Conservation (phyloP, 805 yeast species). For the Teunomyces barrocoloradensis region DNA sequence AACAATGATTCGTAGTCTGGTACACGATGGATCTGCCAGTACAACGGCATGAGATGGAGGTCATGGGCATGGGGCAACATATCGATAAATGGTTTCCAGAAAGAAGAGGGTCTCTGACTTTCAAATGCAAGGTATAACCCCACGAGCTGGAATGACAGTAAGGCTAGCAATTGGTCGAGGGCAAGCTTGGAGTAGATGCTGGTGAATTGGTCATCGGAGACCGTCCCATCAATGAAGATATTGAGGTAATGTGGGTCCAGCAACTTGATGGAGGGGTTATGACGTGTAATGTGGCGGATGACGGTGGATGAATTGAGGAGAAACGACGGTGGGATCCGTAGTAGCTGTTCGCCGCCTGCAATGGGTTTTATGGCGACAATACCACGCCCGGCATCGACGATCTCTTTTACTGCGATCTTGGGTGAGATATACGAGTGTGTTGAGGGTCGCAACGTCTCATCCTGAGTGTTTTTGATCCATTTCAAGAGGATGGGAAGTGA, state of each 20-base stretch:
- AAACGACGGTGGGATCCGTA: conserved; percentile 56
- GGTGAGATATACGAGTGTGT: conserved; percentile 33
- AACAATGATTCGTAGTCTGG: conserved; percentile 27
- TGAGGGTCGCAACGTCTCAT: conserved; percentile 19
- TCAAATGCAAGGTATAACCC: conserved; percentile 51
- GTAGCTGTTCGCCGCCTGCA: conserved; percentile 40
- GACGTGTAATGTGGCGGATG: conserved; percentile 38
- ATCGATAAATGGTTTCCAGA: conserved; percentile 68
- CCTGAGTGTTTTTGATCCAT: conserved; percentile 29
- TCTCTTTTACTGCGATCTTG: conserved; percentile 41
- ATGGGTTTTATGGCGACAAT: conserved; percentile 45
- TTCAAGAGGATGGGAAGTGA: conserved; percentile 17
- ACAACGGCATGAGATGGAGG: conserved; percentile 56
- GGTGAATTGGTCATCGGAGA: conserved; percentile 22
- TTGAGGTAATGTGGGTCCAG: conserved; percentile 16
- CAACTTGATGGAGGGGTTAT: conserved; percentile 36
- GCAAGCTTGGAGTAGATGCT: conserved; percentile 29
- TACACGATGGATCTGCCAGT: conserved; percentile 48
- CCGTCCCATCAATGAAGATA: conserved; percentile 22
- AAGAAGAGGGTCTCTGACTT: conserved; percentile 39
- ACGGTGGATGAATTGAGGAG: conserved; percentile 59
- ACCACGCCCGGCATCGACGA: conserved; percentile 58
- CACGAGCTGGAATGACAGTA: conserved; percentile 62
- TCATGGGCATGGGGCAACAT: conserved; percentile 60
- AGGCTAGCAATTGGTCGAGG: conserved; percentile 31